phyloP scores from a whole-genome alignment of 768 basidiomycete species.

The Gymnopilus junonius region DNA sequence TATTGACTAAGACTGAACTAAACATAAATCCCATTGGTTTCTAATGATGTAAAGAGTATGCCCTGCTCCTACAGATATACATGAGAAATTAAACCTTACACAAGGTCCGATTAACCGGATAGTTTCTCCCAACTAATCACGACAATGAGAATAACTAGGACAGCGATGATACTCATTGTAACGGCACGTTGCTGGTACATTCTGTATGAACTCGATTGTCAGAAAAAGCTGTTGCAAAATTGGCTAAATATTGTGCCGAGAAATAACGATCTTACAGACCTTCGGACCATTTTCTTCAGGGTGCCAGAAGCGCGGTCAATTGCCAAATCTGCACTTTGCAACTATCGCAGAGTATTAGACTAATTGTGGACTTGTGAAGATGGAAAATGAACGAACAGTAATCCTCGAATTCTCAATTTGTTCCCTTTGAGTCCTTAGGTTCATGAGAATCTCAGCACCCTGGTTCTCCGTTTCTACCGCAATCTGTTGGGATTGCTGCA shows the following conservation, averaged over 20 bases:
- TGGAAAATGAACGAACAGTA: conserved; percentile 57
- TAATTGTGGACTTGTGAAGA: background rate
- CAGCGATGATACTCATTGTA: conserved; percentile 82
- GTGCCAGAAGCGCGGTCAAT: conserved; percentile 93
- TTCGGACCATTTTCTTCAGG: conserved; percentile 92
- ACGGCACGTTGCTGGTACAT: conserved; percentile 97
- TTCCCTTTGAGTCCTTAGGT: conserved; percentile 86
- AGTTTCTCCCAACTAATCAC: conserved; percentile 84
- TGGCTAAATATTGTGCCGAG: conserved; percentile 13
- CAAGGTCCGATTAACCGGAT: conserved; percentile 30
- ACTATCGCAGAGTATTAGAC: conserved; percentile 44
- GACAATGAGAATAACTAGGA: conserved; percentile 83
- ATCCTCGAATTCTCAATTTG: conserved; percentile 93
- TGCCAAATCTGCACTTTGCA: conserved; percentile 83
- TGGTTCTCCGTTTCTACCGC: conserved; percentile 97
- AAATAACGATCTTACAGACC: conserved; percentile 55
- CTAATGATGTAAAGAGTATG: background rate
- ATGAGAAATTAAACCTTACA: background rate
- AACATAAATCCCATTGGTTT: background rate
- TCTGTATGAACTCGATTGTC: conserved; percentile 47
- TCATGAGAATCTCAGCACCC: conserved; percentile 89
- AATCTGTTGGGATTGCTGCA: conserved; percentile 90
- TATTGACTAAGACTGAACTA: background rate
- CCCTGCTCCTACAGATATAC: background rate
- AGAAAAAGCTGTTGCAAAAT: conserved; percentile 39